Evolutionary conservation across 345 rosid species (phyloP).

Genomic region (Dipteronia sinensis): DNA sequence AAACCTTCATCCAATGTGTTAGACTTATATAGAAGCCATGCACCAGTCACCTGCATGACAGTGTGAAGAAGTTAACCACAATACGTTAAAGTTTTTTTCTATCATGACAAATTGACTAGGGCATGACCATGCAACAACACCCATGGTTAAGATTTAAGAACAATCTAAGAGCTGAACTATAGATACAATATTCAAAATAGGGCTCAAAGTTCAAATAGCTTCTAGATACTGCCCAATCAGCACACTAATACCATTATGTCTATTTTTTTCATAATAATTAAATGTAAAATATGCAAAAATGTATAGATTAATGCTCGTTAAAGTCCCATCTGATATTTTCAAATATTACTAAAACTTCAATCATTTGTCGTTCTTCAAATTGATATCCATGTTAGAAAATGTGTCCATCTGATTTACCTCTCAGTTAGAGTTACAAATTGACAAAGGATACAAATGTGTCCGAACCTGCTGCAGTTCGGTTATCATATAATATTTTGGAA

Average conservation of each 20-base stretch:
- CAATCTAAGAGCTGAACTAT: conserved; percentile 6
- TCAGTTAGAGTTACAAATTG: too few relatives aligned
- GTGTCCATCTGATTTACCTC: neutral
- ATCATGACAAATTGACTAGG: neutral
- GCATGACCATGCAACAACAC: neutral
- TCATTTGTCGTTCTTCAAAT: neutral
- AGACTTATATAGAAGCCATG: conserved; percentile 89
- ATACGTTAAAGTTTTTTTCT: neutral
- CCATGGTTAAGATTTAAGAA: neutral
- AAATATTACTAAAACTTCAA: neutral
- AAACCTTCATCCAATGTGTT: conserved; percentile 64
- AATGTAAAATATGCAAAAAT: neutral
- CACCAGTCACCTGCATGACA: conserved; percentile 61
- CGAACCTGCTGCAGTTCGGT: neutral
- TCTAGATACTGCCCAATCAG: neutral
- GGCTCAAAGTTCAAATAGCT: neutral
- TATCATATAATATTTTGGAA: neutral
- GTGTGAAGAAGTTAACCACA: conserved; percentile 7
- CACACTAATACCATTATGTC: neutral
- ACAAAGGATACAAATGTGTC: neutral
- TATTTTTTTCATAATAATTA: neutral
- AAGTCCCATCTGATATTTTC: neutral
- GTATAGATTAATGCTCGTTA: neutral
- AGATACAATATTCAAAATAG: neutral
- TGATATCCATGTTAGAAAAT: neutral